A percentile compares a stretch with the other conserved stretches of the same genome.
Conservation (phyloP, 257 asterid genomes). For the Phtheirospermum japonicum region DNA sequence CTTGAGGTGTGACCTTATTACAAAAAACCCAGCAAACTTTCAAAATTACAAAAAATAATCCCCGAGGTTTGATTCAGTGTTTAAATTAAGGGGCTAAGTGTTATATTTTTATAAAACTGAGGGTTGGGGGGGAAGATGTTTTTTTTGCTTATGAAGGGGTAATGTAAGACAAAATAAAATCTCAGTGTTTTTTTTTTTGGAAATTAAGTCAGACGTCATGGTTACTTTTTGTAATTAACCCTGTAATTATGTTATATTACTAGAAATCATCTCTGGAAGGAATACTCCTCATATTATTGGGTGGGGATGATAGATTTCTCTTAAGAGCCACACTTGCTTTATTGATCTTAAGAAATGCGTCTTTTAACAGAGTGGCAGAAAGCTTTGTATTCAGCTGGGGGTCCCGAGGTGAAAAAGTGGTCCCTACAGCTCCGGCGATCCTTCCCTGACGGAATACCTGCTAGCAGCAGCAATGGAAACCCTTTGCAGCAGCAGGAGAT, state of each 20-base stretch:
- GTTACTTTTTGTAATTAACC: not conserved
- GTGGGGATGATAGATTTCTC: slow-evolving; percentile 16
- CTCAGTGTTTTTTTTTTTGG: too few species aligned
- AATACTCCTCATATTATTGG: not conserved
- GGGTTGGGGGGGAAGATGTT: too few species aligned
- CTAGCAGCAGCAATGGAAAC: slow-evolving; percentile 70
- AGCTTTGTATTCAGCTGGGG: slow-evolving; percentile 90
- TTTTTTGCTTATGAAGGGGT: too few species aligned
- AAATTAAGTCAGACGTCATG: not conserved
- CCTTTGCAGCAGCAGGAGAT: slow-evolving; percentile 87
- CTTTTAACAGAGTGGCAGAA: slow-evolving; percentile 91
- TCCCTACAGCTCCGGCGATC: slow-evolving; percentile 91
- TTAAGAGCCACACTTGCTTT: slow-evolving; percentile 6
- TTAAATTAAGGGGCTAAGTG: too few species aligned
- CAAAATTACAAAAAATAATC: too few species aligned
- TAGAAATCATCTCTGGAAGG: slow-evolving; percentile 14
- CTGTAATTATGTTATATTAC: slow-evolving; percentile 4
- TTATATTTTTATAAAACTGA: too few species aligned
- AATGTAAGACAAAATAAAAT: too few species aligned
- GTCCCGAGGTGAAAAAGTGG: slow-evolving; percentile 96
- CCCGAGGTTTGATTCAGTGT: too few species aligned
- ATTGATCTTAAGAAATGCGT: slow-evolving; percentile 20
- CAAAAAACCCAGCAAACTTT: too few species aligned
- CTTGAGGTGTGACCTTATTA: too few species aligned
- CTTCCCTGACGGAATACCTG: slow-evolving; percentile 78